These are phyloP conservation scores for Beauveria rudraprayagi DNA, from an alignment of 2,329 filamentous ascomycete species.

Conservation along the genomic window DNA sequence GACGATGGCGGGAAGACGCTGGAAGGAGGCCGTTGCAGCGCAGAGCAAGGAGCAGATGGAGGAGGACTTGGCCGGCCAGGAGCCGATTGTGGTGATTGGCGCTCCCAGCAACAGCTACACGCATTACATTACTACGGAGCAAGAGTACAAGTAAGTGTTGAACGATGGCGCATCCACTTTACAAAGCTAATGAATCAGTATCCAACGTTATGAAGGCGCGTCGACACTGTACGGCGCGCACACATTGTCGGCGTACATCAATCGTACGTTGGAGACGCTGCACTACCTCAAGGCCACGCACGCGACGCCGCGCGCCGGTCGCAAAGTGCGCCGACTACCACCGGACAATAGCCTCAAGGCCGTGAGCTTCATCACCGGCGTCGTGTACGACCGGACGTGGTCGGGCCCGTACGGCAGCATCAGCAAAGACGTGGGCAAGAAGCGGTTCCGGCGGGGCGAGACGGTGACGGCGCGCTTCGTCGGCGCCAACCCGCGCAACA, in stretches of 20 bases:
- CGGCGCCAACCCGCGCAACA: conserved; percentile 82
- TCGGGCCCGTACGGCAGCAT: conserved; percentile 63
- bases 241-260: conserved; percentile 80
- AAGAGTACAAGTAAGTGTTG: conserved; percentile 44
- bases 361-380: conserved; percentile 69
- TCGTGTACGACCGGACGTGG: conserved; percentile 62
- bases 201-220: conserved; percentile 86
- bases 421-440: conserved; percentile 39
- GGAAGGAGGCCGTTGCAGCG: conserved; percentile 61
- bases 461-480: conserved; percentile 62
- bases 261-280: conserved; percentile 63
- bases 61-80: conserved; percentile 29
- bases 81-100: conserved; percentile 70
- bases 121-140: conserved; percentile 65
- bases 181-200: conserved; percentile 24
- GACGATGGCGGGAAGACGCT: conserved; percentile 85
- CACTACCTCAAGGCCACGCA: conserved; percentile 51
- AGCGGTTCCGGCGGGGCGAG: conserved; percentile 47
- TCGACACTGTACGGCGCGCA: conserved; percentile 81
- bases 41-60: conserved; percentile 37
- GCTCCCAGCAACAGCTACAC: conserved; percentile 85
- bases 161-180: background rate
- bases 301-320: conserved; percentile 19
- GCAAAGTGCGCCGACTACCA: conserved; percentile 48
- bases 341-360: conserved; percentile 71